These are phyloP conservation scores for Aspergillus avenaceus DNA, from an alignment of 495 filamentous ascomycete species.

Conservation along the genomic window DNA sequence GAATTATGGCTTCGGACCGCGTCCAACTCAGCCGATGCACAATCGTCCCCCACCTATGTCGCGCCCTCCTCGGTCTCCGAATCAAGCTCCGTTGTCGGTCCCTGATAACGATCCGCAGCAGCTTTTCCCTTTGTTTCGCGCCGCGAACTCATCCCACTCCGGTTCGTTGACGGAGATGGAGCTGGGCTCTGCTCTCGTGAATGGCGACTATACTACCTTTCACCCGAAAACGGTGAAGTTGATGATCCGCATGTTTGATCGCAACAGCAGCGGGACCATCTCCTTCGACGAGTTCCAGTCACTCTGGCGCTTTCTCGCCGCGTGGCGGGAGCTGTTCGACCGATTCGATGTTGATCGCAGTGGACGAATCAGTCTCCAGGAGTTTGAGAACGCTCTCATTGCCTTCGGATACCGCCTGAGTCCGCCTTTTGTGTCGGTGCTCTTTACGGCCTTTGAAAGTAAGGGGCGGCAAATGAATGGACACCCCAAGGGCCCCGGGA, in stretches of 20 bases:
- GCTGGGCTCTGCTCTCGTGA: conserved; percentile 87
- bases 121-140: conserved; percentile 81
- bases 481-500: conserved; percentile 26
- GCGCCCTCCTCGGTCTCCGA: conserved; percentile 51
- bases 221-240: conserved; percentile 95
- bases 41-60: conserved; percentile 55
- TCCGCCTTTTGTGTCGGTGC: conserved; percentile 70
- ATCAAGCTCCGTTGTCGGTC: conserved; percentile 55
- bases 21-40: conserved; percentile 41
- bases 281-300: conserved; percentile 93
- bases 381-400: conserved; percentile 87
- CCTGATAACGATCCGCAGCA: conserved; percentile 57
- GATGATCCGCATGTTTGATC: conserved; percentile 99
- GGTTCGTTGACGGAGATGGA: conserved; percentile 84
- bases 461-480: conserved; percentile 33
- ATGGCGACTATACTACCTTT: conserved; percentile 91
- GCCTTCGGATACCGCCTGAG: conserved; percentile 94
- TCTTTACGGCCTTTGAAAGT: conserved; percentile 68
- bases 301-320: conserved; percentile 89
- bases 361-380: conserved; percentile 78
- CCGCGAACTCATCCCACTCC: conserved; percentile 79
- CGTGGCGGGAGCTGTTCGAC: conserved; percentile 92
- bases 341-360: conserved; percentile 86
- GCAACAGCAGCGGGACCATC: conserved; percentile 79
- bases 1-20: conserved; percentile 58